These are phyloP conservation scores for Astragalus membranaceus DNA, from an alignment of 306 rosid species.

Conservation along the genomic window DNA sequence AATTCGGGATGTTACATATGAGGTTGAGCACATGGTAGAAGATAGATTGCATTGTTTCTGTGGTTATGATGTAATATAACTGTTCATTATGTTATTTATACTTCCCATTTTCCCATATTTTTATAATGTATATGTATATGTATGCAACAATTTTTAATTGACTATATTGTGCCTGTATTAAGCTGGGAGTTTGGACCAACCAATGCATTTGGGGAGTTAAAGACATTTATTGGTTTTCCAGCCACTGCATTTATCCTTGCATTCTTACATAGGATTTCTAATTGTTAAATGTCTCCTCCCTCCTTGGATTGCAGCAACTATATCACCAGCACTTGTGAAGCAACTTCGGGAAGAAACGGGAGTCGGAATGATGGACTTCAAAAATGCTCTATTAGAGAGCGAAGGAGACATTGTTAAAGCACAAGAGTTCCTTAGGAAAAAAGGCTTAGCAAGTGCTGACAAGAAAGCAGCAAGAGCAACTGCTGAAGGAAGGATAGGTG, in stretches of 20 bases:
- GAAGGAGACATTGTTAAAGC: slow-evolving; percentile 78
- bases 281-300: slow-evolving; percentile 3
- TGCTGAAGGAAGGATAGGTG: slow-evolving; percentile 90
- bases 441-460: slow-evolving; percentile 96
- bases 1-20: too few relatives aligned
- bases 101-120: too few relatives aligned
- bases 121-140: too few relatives aligned
- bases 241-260: too few relatives aligned
- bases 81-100: neutral
- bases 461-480: slow-evolving; percentile 91
- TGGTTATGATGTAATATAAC: neutral
- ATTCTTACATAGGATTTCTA: neutral
- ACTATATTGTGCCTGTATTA: neutral
- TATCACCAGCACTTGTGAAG: slow-evolving; percentile 90
- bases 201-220: neutral
- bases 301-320: slow-evolving; percentile 48
- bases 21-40: neutral
- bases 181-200: slow-evolving; percentile 12
- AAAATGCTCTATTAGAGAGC: slow-evolving; percentile 72
- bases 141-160: neutral
- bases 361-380: slow-evolving; percentile 99
- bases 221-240: slow-evolving; percentile 4
- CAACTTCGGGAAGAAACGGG: slow-evolving; percentile 96
- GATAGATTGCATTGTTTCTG: neutral
- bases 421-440: slow-evolving; percentile 79